A percentile compares a stretch with the other conserved stretches of the same genome.
phyloP scores from a whole-genome alignment of 192 early-diverging fungal species.

The Blastocladiella britannica region DNA sequence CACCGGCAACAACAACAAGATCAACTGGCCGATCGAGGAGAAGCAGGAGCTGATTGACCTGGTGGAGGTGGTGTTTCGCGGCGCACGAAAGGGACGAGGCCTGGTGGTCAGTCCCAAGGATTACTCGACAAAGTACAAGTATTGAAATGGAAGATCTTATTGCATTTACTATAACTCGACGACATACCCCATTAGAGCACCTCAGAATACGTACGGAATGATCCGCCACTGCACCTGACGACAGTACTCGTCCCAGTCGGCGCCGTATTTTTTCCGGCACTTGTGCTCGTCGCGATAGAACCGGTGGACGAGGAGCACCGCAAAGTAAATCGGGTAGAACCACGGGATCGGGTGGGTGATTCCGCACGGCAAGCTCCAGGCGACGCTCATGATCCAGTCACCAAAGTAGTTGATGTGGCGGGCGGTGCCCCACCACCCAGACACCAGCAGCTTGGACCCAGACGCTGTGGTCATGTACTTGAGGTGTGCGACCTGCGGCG shows the following conservation, averaged over 20 bases:
- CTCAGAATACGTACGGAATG: conserved; percentile 50
- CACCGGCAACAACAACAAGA: conserved; percentile 99
- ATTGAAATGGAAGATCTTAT: too few species aligned
- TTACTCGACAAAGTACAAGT: conserved; percentile 97
- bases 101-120: conserved; percentile 91
- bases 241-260: conserved; percentile 80
- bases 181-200: too few species aligned
- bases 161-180: too few species aligned
- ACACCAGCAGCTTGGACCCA: conserved; percentile 58
- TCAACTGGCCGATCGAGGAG: conserved; percentile 71
- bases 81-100: conserved; percentile 89
- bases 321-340: conserved; percentile 88
- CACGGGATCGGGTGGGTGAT: conserved; percentile 63
- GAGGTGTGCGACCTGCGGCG: conserved; percentile 39
- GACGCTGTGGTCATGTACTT: conserved; percentile 66
- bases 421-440: conserved; percentile 88
- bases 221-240: conserved; percentile 59
- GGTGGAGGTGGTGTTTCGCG: conserved; percentile 72
- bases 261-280: conserved; percentile 79
- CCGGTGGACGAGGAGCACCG: conserved; percentile 71
- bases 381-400: conserved; percentile 80
- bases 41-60: conserved; percentile 93
- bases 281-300: conserved; percentile 71
- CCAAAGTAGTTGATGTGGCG: conserved; percentile 90
- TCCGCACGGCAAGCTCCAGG: conserved; percentile 76